Evolutionary conservation across 228 moss, liverwort and hornwort species (phyloP), one percentile per base, ranked within the genome.

Genomic region (Sphagnum magellanicum): DNA sequence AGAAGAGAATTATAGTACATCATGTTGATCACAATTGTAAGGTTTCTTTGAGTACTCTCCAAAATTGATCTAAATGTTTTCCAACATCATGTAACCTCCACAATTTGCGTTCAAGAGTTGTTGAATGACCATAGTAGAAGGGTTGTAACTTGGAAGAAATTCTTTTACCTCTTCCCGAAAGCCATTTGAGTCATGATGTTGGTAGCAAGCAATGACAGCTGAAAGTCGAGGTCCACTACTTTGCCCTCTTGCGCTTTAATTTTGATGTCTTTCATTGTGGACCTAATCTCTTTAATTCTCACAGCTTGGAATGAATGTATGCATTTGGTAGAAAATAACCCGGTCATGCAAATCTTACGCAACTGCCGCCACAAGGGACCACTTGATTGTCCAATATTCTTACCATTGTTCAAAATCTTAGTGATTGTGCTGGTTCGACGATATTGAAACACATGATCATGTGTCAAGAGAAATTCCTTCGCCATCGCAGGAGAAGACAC

Each of bases 131-230:
- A 32, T 32, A 32, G 3, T 32, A 32, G 32, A 2, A 32, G 32
- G 32, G 32, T 32, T 32, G 32, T 32, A 32, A 32, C 32, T 32
- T 32, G 32, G 32, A 32, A 32, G 32, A 3, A 32, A 32, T 32
- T 32, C 32, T 32, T 1, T 49, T 77, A 85, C 82, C 85, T 74
- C 67, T 86, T 86, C 64, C 82, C 82, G 61, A 86, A 77, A 46
- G 82, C 79, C 86, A 86, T 86, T 5, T 79, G 73, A 51, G 86
- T 79, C 49, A 86, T 77, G n/a, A 77, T 48, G 59, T 86, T 86
- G 8, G 86, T 73, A 6, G 75, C 49, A 6, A 73, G 73, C 17
- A 77, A 77, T 16, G 63, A 66, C 0, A 86, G 71, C 71, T 77
- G 82, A 52, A 79, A 82, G 13, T 73, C 79, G 16, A 86, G 60